Evolutionary conservation across 495 filamentous ascomycete species (phyloP), one percentile per base, ranked within the genome.

Genomic region (Parmelia sp.): DNA sequence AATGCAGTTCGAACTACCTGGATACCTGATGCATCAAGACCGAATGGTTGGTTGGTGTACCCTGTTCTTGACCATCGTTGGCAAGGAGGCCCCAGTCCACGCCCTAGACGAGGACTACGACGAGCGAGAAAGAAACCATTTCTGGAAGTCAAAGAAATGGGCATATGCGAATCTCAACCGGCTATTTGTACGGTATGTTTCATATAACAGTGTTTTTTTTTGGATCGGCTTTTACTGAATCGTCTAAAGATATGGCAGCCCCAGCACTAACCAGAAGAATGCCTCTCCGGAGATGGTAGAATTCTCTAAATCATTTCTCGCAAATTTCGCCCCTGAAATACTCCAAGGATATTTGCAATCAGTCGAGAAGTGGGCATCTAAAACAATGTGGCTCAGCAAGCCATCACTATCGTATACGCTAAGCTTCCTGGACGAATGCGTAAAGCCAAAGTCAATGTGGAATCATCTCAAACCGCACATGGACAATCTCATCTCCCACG

Each of bases 111-210:
- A 96, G 49, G 91, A 96, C 53, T 77, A 88, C 49, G 85, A 90
- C 25, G 95, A 97, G 71, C 84, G 95, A 35, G 95, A 96, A 73
- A 81, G 84, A 61, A 92, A 96, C 73, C 90, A 96, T 73, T 98
- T 94, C 92, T 98, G 94, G 93, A 98, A 97, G 82, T 89, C 91
- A 60, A 98, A 97, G 88, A 98, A 97, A 76, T 97, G 94, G 95
- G 88, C 93, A 9, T 97, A 97, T 74, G 93, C 90, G 68, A 97
- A 97, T 76, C 79, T 98, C 62, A 98, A 98, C 75, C 84, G 94
- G 67, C 84, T 97, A 15, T 98, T 92, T 74, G 93, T 96, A 64
- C 83, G 93, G 90, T 93, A 80, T 53, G 84, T 42, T 58, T 51
- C 33, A 33, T 11, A 60, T 1, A 19, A 25, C 44, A 59, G 58